These are phyloP conservation scores for Handroanthus guayacan DNA, from an alignment of 257 asterid species.

Conservation along the genomic window DNA sequence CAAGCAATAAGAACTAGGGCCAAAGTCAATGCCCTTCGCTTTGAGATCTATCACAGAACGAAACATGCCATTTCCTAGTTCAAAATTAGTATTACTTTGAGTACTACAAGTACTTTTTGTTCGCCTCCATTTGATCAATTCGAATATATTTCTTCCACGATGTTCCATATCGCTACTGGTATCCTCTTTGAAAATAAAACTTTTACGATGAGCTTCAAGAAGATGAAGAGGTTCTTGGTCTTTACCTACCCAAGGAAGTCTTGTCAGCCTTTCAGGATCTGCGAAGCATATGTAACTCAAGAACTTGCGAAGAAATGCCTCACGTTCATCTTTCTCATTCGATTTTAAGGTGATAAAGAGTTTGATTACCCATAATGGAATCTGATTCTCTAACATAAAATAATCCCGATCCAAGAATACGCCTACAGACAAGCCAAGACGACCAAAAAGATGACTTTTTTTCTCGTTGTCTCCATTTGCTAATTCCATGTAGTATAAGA, in stretches of 20 bases:
- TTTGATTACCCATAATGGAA: background rate
- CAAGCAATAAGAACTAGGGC: conserved; percentile 21
- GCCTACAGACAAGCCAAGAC: too few species aligned
- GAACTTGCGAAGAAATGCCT: too few species aligned
- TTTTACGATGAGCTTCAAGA: background rate
- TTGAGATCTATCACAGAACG: conserved; percentile 12
- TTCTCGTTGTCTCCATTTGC: too few species aligned
- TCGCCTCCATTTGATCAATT: too few species aligned
- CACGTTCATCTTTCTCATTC: background rate
- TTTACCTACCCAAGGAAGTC: background rate
- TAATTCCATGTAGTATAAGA: too few species aligned
- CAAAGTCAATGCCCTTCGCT: conserved; percentile 33
- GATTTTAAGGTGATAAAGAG: too few species aligned
- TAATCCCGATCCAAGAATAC: background rate
- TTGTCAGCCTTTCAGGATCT: background rate
- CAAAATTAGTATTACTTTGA: too few species aligned
- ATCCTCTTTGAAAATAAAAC: too few species aligned
- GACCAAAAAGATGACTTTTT: too few species aligned
- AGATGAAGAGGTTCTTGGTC: background rate
- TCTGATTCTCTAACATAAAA: background rate
- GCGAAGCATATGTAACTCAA: too few species aligned
- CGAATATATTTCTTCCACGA: too few species aligned
- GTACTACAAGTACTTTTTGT: too few species aligned
- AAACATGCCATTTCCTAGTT: background rate
- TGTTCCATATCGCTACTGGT: background rate